A percentile compares a stretch with the other conserved stretches of the same genome.
Evolutionary conservation across 1,284 basidiomycete genomes (phyloP).

Genomic region (Chondrostereum purpureum): DNA sequence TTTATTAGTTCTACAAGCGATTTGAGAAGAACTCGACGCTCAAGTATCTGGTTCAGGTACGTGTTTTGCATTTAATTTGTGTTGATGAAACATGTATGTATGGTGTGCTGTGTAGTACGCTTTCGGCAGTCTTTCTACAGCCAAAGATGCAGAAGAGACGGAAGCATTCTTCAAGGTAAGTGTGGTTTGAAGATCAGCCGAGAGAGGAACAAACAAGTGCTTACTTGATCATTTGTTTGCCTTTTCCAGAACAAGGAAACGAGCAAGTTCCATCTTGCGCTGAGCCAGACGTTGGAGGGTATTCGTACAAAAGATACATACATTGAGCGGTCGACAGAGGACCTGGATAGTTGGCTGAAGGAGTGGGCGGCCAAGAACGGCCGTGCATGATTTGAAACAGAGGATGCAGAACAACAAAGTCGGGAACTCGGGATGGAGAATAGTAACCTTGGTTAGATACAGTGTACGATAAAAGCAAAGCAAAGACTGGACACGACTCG

Average conservation of each 20-base stretch:
- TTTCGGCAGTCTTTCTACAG: slow-evolving; percentile 57
- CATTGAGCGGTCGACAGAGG: slow-evolving; percentile 9
- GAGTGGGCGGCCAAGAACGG: neutral
- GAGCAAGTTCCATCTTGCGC: slow-evolving; percentile 9
- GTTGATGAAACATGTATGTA: neutral
- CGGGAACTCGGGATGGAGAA: neutral
- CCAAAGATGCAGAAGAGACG: slow-evolving; percentile 62
- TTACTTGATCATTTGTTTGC: neutral
- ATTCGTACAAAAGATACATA: slow-evolving; percentile 12
- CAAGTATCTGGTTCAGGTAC: slow-evolving; percentile 42
- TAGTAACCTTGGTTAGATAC: neutral
- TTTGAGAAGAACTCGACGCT: slow-evolving; percentile 67
- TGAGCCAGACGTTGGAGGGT: slow-evolving; percentile 11
- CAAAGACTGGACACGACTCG: slow-evolving; percentile 6
- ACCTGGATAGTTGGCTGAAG: neutral
- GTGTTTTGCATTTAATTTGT: slow-evolving; percentile 16
- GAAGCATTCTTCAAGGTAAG: slow-evolving; percentile 65
- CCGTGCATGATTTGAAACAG: neutral
- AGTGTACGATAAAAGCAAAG: neutral
- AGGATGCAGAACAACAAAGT: neutral
- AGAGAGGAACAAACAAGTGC: neutral
- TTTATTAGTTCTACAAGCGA: slow-evolving; percentile 55
- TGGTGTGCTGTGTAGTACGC: slow-evolving; percentile 44
- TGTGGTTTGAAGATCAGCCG: slow-evolving; percentile 1
- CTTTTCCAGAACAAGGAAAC: slow-evolving; percentile 10